Conservation (phyloP, 371 early-diverging fungal species). For the Actinomortierella wolfii region DNA sequence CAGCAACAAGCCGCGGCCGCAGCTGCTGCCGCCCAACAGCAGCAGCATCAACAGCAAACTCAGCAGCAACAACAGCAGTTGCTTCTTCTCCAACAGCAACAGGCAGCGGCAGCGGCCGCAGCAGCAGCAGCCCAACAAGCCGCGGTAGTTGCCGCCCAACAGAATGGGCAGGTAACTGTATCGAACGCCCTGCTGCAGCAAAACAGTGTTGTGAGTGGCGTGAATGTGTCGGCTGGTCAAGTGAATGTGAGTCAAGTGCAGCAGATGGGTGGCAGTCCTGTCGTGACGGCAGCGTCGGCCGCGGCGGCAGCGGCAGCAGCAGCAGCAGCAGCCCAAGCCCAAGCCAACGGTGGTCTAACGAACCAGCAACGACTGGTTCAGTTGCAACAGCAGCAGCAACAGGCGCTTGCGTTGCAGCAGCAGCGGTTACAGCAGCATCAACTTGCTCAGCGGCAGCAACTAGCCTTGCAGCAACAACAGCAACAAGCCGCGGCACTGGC, state of each 20-base stretch:
- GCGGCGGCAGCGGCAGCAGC: conserved; percentile 23
- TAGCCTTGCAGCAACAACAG: conserved; percentile 10
- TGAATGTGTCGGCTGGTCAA: too few relatives aligned
- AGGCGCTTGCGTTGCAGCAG: conserved; percentile 18
- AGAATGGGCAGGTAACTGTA: conserved; percentile 18
- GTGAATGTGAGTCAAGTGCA: neutral
- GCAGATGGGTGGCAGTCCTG: neutral
- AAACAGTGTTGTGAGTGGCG: too few relatives aligned
- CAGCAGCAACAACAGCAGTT: conserved; percentile 12
- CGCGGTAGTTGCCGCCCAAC: conserved; percentile 23
- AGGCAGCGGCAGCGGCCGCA: conserved; percentile 27
- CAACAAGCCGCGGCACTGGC: conserved; percentile 11
- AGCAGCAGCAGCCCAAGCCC: neutral
- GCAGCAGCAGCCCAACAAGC: conserved; percentile 20
- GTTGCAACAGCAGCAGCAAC: conserved; percentile 30
- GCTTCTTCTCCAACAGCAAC: conserved; percentile 12
- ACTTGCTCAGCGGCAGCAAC: conserved; percentile 1
- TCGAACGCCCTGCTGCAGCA: neutral
- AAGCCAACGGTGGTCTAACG: neutral
- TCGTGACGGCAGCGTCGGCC: conserved; percentile 14
- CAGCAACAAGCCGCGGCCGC: neutral
- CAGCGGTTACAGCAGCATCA: conserved; percentile 23
- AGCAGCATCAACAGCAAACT: conserved; percentile 3
- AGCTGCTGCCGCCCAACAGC: neutral
- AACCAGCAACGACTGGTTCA: conserved; percentile 12